Conservation (phyloP, 208 protist genomes). For the Histomonas meleagridis region DNA sequence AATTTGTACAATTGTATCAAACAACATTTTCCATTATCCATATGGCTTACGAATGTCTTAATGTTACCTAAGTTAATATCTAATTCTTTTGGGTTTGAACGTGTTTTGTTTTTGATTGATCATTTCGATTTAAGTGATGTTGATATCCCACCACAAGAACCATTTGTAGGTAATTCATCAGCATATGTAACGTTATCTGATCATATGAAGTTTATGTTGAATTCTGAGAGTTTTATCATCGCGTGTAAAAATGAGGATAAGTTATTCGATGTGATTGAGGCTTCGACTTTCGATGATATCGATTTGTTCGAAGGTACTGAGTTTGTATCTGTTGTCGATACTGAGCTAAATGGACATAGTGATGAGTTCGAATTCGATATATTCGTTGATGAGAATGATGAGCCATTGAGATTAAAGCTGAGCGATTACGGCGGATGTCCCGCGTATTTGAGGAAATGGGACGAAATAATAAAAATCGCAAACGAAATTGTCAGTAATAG, state of each 20-base stretch:
- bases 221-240: neutral
- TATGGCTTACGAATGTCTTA: neutral
- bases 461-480: neutral
- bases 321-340: neutral
- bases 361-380: neutral
- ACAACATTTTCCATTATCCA: neutral
- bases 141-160: neutral
- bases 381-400: neutral
- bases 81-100: neutral
- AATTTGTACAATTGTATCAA: neutral
- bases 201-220: neutral
- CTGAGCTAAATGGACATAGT: neutral
- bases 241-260: neutral
- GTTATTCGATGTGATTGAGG: neutral
- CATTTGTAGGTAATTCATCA: neutral
- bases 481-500: neutral
- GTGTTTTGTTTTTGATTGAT: neutral
- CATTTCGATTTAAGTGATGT: neutral
- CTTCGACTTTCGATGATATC: neutral
- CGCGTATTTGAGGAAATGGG: neutral
- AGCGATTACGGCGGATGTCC: neutral
- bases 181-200: neutral
- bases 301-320: neutral
- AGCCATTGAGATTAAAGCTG: neutral
- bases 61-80: neutral